phyloP scores from a whole-genome alignment of 192 early-diverging fungal species.

The Chytriomyces confervae region DNA sequence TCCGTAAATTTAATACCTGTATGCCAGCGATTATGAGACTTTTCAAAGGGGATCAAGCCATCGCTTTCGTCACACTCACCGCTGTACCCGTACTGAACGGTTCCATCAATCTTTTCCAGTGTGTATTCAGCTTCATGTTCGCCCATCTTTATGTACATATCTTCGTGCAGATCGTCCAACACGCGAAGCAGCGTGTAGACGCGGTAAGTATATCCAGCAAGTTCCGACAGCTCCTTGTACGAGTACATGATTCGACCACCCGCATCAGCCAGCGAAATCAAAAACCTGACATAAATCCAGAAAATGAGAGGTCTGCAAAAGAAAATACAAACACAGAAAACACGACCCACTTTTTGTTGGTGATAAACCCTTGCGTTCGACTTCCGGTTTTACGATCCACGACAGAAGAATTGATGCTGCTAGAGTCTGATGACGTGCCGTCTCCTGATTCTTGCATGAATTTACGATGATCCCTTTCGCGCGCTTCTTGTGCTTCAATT shows the following conservation, averaged over 20 bases:
- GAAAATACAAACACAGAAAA: neutral
- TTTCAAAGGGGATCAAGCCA: neutral
- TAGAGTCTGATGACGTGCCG: neutral
- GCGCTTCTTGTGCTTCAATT: conserved; percentile 24
- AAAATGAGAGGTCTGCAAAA: neutral
- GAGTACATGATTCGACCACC: conserved; percentile 92
- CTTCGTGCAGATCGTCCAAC: conserved; percentile 84
- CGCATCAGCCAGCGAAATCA: conserved; percentile 89
- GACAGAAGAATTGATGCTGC: no score
- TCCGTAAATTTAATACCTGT: conserved; percentile 80
- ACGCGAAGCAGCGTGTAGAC: conserved; percentile 85
- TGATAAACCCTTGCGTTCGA: conserved; percentile 57
- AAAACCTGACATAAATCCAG: conserved; percentile 61
- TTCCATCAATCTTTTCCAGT: conserved; percentile 39
- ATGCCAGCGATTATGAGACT: neutral
- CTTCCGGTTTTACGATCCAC: conserved; percentile 45
- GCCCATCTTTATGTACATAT: conserved; percentile 76
- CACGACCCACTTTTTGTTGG: conserved; percentile 44
- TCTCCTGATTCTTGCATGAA: conserved; percentile 6
- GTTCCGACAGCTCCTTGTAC: conserved; percentile 92
- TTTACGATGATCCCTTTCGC: neutral
- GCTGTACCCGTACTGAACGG: conserved; percentile 14
- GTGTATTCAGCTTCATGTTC: conserved; percentile 27
- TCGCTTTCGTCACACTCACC: conserved; percentile 14
- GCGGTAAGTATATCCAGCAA: conserved; percentile 93